A percentile compares a stretch with the other conserved stretches of the same genome.
Evolutionary conservation across 176 grass and related monocot genomes (phyloP).

Genomic region (Aechmea fasciata): DNA sequence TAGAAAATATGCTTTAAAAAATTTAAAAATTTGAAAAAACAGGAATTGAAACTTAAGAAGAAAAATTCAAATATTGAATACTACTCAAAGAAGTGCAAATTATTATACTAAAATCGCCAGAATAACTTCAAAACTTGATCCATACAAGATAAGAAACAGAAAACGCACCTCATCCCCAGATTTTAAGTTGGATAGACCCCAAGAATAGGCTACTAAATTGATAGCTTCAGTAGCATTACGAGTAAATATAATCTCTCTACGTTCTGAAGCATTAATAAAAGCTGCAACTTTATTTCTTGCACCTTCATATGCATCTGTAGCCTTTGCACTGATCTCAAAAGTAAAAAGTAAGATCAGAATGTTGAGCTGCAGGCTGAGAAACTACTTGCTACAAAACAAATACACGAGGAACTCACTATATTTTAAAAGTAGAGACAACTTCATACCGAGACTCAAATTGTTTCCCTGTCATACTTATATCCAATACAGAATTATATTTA

Average conservation of each 20-base stretch:
- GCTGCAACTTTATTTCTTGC: slow-evolving; percentile 90
- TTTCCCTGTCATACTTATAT: not conserved
- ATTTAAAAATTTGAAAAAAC: not conserved
- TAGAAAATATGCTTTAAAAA: not conserved
- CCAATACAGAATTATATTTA: too few relatives aligned
- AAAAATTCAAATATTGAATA: too few relatives aligned
- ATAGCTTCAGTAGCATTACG: slow-evolving; percentile 96
- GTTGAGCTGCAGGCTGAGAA: not conserved
- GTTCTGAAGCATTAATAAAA: slow-evolving; percentile 70
- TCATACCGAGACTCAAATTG: not conserved
- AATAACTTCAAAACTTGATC: not conserved
- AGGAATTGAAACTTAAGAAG: not conserved
- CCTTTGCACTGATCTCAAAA: slow-evolving; percentile 47
- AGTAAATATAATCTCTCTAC: slow-evolving; percentile 90
- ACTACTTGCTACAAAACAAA: too few relatives aligned
- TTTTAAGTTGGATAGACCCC: slow-evolving; percentile 77
- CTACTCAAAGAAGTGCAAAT: not conserved
- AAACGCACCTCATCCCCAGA: slow-evolving; percentile 56
- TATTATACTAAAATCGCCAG: too few relatives aligned
- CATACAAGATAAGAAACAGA: slow-evolving; percentile 10
- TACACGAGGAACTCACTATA: too few relatives aligned
- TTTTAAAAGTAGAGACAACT: not conserved
- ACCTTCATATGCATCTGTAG: slow-evolving; percentile 82
- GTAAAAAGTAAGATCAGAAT: not conserved
- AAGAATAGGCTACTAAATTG: slow-evolving; percentile 89